Percentiles rank a stretch among this genome's conserved stretches.
Evolutionary conservation across 768 basidiomycete genomes (phyloP).

Genomic region (Termitomyces sp.): DNA sequence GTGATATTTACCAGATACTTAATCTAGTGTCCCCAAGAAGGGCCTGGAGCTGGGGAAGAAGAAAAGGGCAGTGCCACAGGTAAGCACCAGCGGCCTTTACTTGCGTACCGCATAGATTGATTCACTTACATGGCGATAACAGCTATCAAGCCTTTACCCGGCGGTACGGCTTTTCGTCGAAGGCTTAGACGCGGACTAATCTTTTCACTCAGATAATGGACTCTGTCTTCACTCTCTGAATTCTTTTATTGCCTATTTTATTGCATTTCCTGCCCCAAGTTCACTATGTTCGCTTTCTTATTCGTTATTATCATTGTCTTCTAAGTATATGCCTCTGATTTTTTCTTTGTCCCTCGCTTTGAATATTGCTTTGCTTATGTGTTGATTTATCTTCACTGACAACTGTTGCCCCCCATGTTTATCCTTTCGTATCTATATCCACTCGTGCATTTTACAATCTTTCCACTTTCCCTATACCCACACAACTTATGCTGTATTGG

Average conservation of each 20-base stretch:
- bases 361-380: neutral
- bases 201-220: constrained; percentile 2
- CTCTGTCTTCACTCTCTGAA: constrained; percentile 1
- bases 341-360: neutral
- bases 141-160: constrained; percentile 8
- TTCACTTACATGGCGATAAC: too few relatives aligned
- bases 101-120: neutral
- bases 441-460: neutral
- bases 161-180: neutral
- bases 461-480: neutral
- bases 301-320: neutral
- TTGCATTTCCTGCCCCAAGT: neutral
- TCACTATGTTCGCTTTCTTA: neutral
- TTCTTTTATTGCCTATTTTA: neutral
- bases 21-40: neutral
- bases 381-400: neutral
- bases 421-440: neutral
- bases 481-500: neutral
- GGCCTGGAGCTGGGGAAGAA: neutral
- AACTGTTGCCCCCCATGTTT: neutral
- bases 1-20: neutral
- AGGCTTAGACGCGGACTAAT: too few relatives aligned
- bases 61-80: neutral
- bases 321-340: neutral
- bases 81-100: neutral